Base-by-base conservation (phyloP, 208 protist genomes). In the Trypanosoma platydactyli region DNA sequence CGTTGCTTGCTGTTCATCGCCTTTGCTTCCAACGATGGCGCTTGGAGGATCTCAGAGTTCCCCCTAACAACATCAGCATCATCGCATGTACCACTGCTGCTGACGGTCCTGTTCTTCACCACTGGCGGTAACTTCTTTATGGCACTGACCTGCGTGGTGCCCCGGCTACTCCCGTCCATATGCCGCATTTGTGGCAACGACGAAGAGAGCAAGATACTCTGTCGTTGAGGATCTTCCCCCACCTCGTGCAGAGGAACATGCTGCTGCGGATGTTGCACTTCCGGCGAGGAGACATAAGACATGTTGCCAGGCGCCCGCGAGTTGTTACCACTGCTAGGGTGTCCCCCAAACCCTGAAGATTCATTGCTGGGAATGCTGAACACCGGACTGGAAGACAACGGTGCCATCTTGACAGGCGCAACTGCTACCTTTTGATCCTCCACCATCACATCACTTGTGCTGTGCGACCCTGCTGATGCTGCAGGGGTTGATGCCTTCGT, bases 331-430 rank as follows among this genome's bases (percentile, higher is more conserved):
- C 52, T 45, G 20, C 5, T 12, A 12, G 25, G 15, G 25, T 56
- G 58, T 15, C 56, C 58, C 11, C 3, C 38, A 12, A 27, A 20
- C 13, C 51, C 66, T 13, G 30, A n/a, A 20, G 12, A 3, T 9
- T 86, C 74, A 45, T 76, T 83, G 52, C 66, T 73, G n/a, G 79
- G 62, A 27, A 83, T 83, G 48, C 77, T 76, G 61, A 81, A 86
- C n/a, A 83, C 66, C 0, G 81, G 70, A 1, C 64, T 79, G 45
- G 55, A 30, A 49, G 6, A 53, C 41, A 13, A 25, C 6, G 33
- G 41, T n/a, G 58, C 16, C 13, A 0, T 42, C 5, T 25, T 35
- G 16, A 20, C 4, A 42, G 62, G 41, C 50, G 13, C 18, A 41
- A 38, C n/a, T 16, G 51, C 27, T 29, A 20, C 42, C 41, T 60